phyloP scores from a whole-genome alignment of 1,284 basidiomycete genomes.

The Ustilago crameri region DNA sequence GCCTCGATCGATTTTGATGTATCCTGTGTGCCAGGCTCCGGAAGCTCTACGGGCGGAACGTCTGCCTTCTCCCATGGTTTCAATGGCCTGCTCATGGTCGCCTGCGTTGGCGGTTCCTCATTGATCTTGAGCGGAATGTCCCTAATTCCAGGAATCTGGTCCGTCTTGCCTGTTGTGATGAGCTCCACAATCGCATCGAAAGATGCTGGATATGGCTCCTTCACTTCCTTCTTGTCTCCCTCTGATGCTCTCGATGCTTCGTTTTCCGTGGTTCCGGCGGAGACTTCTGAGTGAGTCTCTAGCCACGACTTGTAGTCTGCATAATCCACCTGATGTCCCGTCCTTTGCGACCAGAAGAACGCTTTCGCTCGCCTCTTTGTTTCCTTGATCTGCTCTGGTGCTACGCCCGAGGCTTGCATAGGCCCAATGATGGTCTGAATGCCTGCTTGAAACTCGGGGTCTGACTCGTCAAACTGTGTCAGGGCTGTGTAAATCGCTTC shows the following conservation, averaged over 20 bases:
- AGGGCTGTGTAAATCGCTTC: constrained; percentile 39
- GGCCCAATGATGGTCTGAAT: constrained; percentile 51
- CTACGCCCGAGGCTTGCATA: constrained; percentile 42
- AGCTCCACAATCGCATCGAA: constrained; percentile 66
- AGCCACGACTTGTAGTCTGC: constrained; percentile 44
- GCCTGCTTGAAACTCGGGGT: constrained; percentile 48
- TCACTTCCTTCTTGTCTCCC: constrained; percentile 10
- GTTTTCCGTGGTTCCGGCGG: not conserved
- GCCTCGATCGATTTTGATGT: not conserved
- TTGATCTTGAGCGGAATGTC: constrained; percentile 67
- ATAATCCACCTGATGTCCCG: constrained; percentile 38
- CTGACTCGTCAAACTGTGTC: constrained; percentile 28
- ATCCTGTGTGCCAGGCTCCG: constrained; percentile 6
- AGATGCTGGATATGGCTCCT: constrained; percentile 59
- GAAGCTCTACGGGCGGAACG: not conserved
- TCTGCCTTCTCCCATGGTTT: constrained; percentile 62
- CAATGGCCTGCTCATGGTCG: constrained; percentile 45
- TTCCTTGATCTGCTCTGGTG: constrained; percentile 43
- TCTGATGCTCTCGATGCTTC: not conserved
- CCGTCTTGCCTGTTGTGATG: constrained; percentile 63
- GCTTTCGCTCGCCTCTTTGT: constrained; percentile 46
- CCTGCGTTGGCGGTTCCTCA: constrained; percentile 48
- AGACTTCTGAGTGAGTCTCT: constrained; percentile 1
- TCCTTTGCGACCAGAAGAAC: constrained; percentile 50
- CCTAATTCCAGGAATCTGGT: constrained; percentile 62